phyloP scores from a whole-genome alignment of 257 asterid species.

The Nicotiana obtusifolia region DNA sequence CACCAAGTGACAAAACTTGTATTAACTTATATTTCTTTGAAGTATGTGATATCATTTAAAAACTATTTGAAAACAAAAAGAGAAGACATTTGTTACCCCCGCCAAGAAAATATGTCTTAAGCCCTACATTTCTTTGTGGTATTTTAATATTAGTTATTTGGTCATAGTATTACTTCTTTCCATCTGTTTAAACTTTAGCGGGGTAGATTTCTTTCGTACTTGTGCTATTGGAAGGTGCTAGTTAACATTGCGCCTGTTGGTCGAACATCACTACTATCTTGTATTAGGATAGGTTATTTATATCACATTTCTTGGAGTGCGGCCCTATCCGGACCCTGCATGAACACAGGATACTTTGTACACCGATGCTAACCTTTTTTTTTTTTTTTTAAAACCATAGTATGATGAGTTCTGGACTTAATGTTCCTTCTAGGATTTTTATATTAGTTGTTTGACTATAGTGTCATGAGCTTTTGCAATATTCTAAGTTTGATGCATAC shows the following conservation, averaged over 20 bases:
- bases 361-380: too few relatives aligned
- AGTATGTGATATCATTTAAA: not conserved
- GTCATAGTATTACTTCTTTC: not conserved
- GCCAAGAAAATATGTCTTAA: conserved; percentile 18
- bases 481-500: not conserved
- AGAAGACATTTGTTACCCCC: conserved; percentile 5
- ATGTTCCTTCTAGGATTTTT: not conserved
- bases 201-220: not conserved
- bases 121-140: not conserved
- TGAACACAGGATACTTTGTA: fast-evolving
- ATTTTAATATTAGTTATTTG: not conserved
- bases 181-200: too few relatives aligned
- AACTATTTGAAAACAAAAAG: not conserved
- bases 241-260: fast-evolving
- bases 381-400: not conserved
- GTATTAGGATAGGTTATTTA: too few relatives aligned
- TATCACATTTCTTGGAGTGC: fast-evolving
- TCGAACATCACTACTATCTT: not conserved
- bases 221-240: not conserved
- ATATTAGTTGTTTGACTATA: not conserved
- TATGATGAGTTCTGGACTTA: not conserved
- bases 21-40: not conserved
- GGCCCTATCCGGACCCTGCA: fast-evolving
- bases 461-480: not conserved
- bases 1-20: not conserved